Conservation (phyloP, 176 grass and related monocot genomes). For the Carex cristatella region DNA sequence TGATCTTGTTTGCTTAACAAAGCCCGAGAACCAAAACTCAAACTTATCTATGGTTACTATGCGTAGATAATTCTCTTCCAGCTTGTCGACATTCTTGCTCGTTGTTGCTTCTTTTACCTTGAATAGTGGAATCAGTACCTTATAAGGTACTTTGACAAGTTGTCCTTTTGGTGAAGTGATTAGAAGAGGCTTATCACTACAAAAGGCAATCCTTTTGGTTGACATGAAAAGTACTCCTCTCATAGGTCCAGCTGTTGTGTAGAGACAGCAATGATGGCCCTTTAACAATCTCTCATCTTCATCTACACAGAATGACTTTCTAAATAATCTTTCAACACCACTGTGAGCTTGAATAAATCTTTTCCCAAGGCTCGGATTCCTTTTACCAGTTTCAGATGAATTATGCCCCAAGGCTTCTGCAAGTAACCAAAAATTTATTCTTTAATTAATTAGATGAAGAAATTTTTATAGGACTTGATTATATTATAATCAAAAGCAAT, state of each 20-base stretch:
- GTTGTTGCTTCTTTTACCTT: constrained; percentile 40
- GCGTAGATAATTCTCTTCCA: constrained; percentile 74
- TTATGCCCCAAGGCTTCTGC: constrained; percentile 66
- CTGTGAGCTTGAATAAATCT: constrained; percentile 47
- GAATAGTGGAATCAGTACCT: constrained; percentile 54
- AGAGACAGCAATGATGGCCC: constrained; percentile 73
- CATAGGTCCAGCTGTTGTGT: constrained; percentile 77
- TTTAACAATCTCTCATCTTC: constrained; percentile 71
- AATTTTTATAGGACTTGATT: not conserved
- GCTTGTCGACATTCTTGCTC: constrained; percentile 63
- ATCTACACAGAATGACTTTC: constrained; percentile 44
- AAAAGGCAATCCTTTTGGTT: constrained; percentile 67
- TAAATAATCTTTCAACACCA: constrained; percentile 65
- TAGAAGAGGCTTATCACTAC: constrained; percentile 65
- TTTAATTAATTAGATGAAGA: not conserved
- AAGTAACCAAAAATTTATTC: not conserved
- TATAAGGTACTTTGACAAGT: constrained; percentile 64
- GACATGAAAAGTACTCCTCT: constrained; percentile 86
- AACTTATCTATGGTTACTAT: constrained; percentile 61
- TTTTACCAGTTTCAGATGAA: constrained; percentile 71
- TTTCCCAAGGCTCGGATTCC: constrained; percentile 66
- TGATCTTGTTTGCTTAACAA: constrained; percentile 17
- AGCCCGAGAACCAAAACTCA: constrained; percentile 21
- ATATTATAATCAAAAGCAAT: not conserved
- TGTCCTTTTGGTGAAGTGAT: constrained; percentile 46